phyloP scores from a whole-genome alignment of 257 asterid species.

The Verbascum thapsus region DNA sequence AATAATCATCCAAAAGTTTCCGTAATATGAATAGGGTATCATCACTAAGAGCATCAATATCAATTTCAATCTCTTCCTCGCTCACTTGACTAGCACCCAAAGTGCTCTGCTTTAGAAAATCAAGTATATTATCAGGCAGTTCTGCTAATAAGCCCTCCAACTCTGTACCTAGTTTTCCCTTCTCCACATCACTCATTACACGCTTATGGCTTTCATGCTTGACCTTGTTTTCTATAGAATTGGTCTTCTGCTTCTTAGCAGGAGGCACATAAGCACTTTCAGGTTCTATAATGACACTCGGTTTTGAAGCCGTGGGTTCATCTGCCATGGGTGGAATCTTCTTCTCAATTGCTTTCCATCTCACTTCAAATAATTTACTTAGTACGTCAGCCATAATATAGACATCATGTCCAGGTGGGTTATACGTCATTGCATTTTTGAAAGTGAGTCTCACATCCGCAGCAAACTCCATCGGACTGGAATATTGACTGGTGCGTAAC shows the following conservation, averaged over 20 bases:
- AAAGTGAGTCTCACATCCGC: slow-evolving; percentile 82
- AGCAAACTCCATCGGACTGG: slow-evolving; percentile 62
- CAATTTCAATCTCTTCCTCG: slow-evolving; percentile 92
- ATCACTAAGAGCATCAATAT: slow-evolving; percentile 66
- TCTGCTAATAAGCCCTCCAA: slow-evolving; percentile 63
- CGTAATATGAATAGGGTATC: slow-evolving; percentile 65
- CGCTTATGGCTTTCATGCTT: slow-evolving; percentile 50
- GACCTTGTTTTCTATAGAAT: slow-evolving; percentile 45
- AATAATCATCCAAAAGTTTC: slow-evolving; percentile 66
- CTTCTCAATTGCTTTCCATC: slow-evolving; percentile 78
- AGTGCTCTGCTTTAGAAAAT: slow-evolving; percentile 63
- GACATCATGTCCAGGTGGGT: slow-evolving; percentile 62
- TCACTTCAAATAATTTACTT: slow-evolving; percentile 59
- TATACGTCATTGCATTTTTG: slow-evolving; percentile 74
- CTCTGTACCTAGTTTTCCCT: slow-evolving; percentile 60
- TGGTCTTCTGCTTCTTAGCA: slow-evolving; percentile 56
- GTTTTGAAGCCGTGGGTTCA: slow-evolving; percentile 45
- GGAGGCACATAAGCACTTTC: slow-evolving; percentile 54
- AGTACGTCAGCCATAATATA: slow-evolving; percentile 62
- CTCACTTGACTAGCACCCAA: slow-evolving; percentile 47
- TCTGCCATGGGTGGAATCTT: slow-evolving; percentile 47
- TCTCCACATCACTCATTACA: slow-evolving; percentile 64
- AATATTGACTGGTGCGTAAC: slow-evolving; percentile 57
- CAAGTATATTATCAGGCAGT: slow-evolving; percentile 71
- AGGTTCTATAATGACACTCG: slow-evolving; percentile 48